Conservation (phyloP, 2,329 filamentous ascomycete genomes). For the Diplodia seriata region DNA sequence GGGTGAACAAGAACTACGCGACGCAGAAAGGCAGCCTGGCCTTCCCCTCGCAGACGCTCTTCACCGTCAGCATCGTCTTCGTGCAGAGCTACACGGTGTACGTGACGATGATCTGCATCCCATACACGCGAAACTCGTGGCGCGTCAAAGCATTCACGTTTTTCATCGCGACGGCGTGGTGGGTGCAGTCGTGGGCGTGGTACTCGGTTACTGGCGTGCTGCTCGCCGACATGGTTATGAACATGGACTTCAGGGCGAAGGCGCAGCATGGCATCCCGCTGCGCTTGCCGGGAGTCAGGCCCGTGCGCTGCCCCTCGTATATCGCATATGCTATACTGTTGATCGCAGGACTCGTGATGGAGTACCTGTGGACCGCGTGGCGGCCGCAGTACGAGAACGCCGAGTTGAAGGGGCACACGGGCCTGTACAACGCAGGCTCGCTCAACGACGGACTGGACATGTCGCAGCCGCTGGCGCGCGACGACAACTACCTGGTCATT, state of each 20-base stretch:
- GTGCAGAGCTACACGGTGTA: slow-evolving; percentile 57
- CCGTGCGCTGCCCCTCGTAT: slow-evolving; percentile 39
- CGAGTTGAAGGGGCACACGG: slow-evolving; percentile 52
- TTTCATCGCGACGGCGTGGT: slow-evolving; percentile 55
- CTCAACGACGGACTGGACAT: slow-evolving; percentile 47
- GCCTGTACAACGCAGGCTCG: slow-evolving; percentile 49
- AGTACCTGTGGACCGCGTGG: slow-evolving; percentile 54
- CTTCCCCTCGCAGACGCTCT: slow-evolving; percentile 56
- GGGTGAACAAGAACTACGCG: slow-evolving; percentile 50
- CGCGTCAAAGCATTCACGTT: slow-evolving; percentile 49
- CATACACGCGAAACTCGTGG: slow-evolving; percentile 52
- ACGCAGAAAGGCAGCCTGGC: slow-evolving; percentile 51
- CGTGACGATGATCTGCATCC: slow-evolving; percentile 57
- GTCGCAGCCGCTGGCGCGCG: slow-evolving; percentile 48
- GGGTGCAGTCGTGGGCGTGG: slow-evolving; percentile 58
- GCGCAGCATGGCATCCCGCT: slow-evolving; percentile 32
- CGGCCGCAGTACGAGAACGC: slow-evolving; percentile 45
- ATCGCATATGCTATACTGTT: slow-evolving; percentile 43
- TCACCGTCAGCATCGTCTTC: slow-evolving; percentile 55
- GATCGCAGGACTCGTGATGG: slow-evolving; percentile 48
- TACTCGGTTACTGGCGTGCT: slow-evolving; percentile 59
- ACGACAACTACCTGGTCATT: slow-evolving; percentile 55
- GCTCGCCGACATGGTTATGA: slow-evolving; percentile 51
- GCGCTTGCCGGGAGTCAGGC: slow-evolving; percentile 32
- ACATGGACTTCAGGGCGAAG: slow-evolving; percentile 49